Evolutionary conservation across 257 asterid genomes (phyloP).

Genomic region (Solanum sejunctum): DNA sequence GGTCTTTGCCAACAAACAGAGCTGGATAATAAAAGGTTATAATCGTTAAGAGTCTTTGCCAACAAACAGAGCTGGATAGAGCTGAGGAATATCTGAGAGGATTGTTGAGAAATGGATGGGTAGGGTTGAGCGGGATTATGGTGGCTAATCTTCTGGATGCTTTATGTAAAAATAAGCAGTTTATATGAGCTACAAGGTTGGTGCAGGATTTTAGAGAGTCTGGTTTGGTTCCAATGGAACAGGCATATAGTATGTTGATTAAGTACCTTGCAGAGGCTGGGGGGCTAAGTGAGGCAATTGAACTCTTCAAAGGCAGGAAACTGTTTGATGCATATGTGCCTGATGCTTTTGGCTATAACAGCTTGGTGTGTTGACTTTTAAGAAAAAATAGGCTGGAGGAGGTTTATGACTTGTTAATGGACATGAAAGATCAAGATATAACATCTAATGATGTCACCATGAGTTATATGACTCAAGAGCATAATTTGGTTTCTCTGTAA

Average conservation of each 20-base stretch:
- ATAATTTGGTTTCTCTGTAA: constrained; percentile 62
- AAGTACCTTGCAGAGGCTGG: constrained; percentile 49
- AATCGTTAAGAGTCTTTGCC: constrained; percentile 45
- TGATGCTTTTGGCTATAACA: constrained; percentile 47
- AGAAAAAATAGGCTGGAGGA: too few relatives aligned
- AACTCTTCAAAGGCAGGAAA: constrained; percentile 49
- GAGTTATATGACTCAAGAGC: constrained; percentile 55
- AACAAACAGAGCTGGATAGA: constrained; percentile 27
- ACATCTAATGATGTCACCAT: constrained; percentile 52
- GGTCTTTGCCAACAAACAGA: too few relatives aligned
- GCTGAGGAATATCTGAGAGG: constrained; percentile 50
- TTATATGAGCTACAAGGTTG: constrained; percentile 41
- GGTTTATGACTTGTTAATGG: constrained; percentile 60
- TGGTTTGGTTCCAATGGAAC: constrained; percentile 40
- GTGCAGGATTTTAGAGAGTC: too few relatives aligned
- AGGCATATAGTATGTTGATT: constrained; percentile 54
- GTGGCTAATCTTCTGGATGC: constrained; percentile 49
- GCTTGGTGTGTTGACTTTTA: constrained; percentile 47
- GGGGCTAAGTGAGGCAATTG: constrained; percentile 50
- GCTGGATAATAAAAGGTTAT: too few relatives aligned
- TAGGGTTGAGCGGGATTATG: constrained; percentile 21
- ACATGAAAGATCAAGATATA: constrained; percentile 49
- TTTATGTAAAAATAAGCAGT: constrained; percentile 46
- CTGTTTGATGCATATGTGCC: constrained; percentile 50
- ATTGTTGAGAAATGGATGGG: constrained; percentile 10